Evolutionary conservation across 73 alveolate genomes (phyloP).

Genomic region (Paramecium pentaurelia): DNA sequence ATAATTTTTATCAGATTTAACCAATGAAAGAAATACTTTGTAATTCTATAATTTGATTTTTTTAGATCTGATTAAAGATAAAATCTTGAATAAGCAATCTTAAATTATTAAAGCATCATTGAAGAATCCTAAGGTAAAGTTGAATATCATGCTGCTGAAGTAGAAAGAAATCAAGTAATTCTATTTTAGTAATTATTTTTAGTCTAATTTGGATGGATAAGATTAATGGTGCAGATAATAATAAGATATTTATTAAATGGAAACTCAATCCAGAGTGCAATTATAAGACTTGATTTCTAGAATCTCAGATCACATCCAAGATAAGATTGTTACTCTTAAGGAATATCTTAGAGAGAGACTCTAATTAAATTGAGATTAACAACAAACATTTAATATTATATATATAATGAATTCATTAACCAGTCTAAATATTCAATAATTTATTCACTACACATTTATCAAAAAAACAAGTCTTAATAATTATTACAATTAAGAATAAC

Average conservation of each 20-base stretch:
- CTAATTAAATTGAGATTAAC: constrained; percentile 23
- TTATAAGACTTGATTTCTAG: constrained; percentile 27
- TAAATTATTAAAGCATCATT: constrained; percentile 24
- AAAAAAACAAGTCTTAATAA: too few relatives aligned
- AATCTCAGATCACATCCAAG: constrained; percentile 38
- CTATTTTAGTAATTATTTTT: background rate
- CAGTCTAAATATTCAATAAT: background rate
- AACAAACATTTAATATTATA: background rate
- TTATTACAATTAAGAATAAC: too few relatives aligned
- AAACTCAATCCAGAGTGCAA: constrained; percentile 18
- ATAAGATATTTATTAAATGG: constrained; percentile 43
- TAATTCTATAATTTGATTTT: background rate
- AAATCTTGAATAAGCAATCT: constrained; percentile 23
- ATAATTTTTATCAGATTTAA: constrained; percentile 25
- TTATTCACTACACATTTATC: too few relatives aligned
- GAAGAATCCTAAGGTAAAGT: constrained; percentile 45
- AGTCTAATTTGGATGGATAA: constrained; percentile 32
- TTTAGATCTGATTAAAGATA: constrained; percentile 37
- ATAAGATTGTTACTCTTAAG: constrained; percentile 37
- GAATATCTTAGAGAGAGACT: constrained; percentile 49
- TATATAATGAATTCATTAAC: background rate
- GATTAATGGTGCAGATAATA: constrained; percentile 51
- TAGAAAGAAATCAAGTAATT: constrained; percentile 28
- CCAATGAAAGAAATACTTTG: constrained; percentile 41
- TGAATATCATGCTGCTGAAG: constrained; percentile 40